These are phyloP conservation scores for Anastatica hierochuntica DNA, from an alignment of 345 rosid species.

Conservation along the genomic window DNA sequence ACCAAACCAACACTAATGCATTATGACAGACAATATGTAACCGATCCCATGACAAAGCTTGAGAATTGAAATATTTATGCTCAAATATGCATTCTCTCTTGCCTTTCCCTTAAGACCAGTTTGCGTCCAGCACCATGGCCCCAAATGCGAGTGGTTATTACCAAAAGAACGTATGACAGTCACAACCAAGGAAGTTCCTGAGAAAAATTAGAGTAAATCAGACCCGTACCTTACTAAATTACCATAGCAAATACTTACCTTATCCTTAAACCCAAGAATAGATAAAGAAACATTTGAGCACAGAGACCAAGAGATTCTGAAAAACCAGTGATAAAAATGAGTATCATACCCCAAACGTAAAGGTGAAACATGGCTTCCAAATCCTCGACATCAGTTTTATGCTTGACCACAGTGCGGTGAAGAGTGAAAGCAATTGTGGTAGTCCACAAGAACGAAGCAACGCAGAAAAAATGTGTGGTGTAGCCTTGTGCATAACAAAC, in stretches of 20 bases:
- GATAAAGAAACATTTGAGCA: background rate
- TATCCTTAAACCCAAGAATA: background rate
- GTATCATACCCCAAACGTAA: constrained; percentile 86
- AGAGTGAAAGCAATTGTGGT: constrained; percentile 93
- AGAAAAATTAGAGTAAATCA: constrained; percentile 9
- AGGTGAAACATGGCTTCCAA: constrained; percentile 89
- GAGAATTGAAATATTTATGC: background rate
- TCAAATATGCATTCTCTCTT: constrained; percentile 15
- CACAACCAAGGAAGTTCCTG: constrained; percentile 75
- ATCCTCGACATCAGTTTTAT: constrained; percentile 94
- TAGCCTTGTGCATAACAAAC: constrained; percentile 83
- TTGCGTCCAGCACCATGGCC: constrained; percentile 77
- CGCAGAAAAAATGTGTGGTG: constrained; percentile 81
- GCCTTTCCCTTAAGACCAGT: constrained; percentile 80
- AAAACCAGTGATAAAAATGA: background rate
- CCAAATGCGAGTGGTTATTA: constrained; percentile 61
- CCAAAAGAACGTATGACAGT: constrained; percentile 83
- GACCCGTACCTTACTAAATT: background rate
- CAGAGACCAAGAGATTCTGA: background rate
- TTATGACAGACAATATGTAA: background rate
- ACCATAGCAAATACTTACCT: background rate
- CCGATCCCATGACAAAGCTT: background rate
- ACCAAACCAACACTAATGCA: background rate
- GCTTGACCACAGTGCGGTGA: constrained; percentile 85
- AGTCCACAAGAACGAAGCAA: constrained; percentile 97